These are phyloP conservation scores for Pulveroboletus sp. DNA, from an alignment of 768 basidiomycete genomes.

Conservation along the genomic window DNA sequence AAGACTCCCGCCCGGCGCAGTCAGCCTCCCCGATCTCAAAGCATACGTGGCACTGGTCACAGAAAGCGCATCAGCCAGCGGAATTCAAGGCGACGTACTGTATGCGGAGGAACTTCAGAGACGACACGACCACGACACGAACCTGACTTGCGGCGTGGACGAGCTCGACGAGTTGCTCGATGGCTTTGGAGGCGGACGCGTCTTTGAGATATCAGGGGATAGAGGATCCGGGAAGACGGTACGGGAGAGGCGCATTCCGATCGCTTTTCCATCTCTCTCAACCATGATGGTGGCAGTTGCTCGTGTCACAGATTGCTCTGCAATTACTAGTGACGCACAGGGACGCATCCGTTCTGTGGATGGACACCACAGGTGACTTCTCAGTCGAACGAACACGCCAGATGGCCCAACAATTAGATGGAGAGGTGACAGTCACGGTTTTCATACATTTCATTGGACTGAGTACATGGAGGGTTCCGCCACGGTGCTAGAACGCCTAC, in stretches of 20 bases:
- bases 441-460: not conserved
- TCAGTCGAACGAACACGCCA: constrained; percentile 44
- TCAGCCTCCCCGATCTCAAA: constrained; percentile 48
- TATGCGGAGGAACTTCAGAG: constrained; percentile 17
- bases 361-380: constrained; percentile 71
- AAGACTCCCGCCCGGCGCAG: constrained; percentile 45
- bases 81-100: constrained; percentile 30
- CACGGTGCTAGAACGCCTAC: constrained; percentile 50
- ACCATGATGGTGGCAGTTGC: constrained; percentile 42
- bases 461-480: constrained; percentile 23
- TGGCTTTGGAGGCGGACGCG: constrained; percentile 45
- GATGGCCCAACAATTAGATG: constrained; percentile 31
- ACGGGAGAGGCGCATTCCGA: constrained; percentile 18
- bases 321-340: constrained; percentile 42
- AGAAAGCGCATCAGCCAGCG: constrained; percentile 42
- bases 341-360: constrained; percentile 53
- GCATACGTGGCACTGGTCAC: constrained; percentile 38
- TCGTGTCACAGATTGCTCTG: constrained; percentile 58
- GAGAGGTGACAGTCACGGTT: constrained; percentile 22
- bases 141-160: constrained; percentile 36
- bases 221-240: constrained; percentile 68
- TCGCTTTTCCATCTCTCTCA: constrained; percentile 1
- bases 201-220: constrained; percentile 70
- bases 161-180: constrained; percentile 51
- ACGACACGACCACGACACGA: constrained; percentile 6